Evolutionary conservation across 495 filamentous ascomycete genomes (phyloP).

Genomic region (Lasiosphaeria miniovina): DNA sequence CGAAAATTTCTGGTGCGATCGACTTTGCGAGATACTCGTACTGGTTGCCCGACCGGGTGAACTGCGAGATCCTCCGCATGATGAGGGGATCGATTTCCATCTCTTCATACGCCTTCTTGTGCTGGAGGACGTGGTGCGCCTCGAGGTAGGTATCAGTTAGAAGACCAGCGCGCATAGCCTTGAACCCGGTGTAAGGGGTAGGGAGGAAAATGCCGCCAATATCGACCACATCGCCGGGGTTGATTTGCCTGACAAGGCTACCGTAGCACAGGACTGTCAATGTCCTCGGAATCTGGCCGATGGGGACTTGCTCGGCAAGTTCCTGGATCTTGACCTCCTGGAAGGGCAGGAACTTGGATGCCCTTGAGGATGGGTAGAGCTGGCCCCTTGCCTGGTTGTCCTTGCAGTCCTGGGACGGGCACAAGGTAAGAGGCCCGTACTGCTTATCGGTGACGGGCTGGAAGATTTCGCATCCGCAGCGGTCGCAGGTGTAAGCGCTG

Average conservation of each 20-base stretch:
- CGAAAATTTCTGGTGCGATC: slow-evolving; percentile 96
- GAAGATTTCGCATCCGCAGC: slow-evolving; percentile 95
- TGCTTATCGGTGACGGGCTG: slow-evolving; percentile 91
- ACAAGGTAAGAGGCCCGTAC: slow-evolving; percentile 79
- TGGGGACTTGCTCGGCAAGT: slow-evolving; percentile 95
- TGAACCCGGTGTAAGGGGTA: slow-evolving; percentile 96
- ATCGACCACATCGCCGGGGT: slow-evolving; percentile 91
- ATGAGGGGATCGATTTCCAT: slow-evolving; percentile 71
- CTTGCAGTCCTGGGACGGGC: slow-evolving; percentile 82
- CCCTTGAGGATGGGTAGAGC: slow-evolving; percentile 85
- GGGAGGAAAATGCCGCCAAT: slow-evolving; percentile 93
- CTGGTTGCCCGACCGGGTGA: slow-evolving; percentile 77
- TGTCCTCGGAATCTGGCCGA: slow-evolving; percentile 91
- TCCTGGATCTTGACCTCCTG: slow-evolving; percentile 99
- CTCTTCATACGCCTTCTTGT: slow-evolving; percentile 96
- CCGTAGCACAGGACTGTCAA: slow-evolving; percentile 90
- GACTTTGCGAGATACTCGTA: slow-evolving; percentile 94
- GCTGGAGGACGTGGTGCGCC: slow-evolving; percentile 86
- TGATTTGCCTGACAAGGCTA: slow-evolving; percentile 75
- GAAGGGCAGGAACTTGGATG: slow-evolving; percentile 95
- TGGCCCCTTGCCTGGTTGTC: slow-evolving; percentile 90
- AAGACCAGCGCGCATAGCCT: slow-evolving; percentile 90
- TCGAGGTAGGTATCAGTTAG: slow-evolving; percentile 96
- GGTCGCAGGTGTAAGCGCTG: slow-evolving; percentile 95
- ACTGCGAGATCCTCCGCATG: slow-evolving; percentile 74